A percentile compares a stretch with the other conserved stretches of the same genome.
Evolutionary conservation across 208 protist species (phyloP).

Genomic region (Leishmania martiniquensis): DNA sequence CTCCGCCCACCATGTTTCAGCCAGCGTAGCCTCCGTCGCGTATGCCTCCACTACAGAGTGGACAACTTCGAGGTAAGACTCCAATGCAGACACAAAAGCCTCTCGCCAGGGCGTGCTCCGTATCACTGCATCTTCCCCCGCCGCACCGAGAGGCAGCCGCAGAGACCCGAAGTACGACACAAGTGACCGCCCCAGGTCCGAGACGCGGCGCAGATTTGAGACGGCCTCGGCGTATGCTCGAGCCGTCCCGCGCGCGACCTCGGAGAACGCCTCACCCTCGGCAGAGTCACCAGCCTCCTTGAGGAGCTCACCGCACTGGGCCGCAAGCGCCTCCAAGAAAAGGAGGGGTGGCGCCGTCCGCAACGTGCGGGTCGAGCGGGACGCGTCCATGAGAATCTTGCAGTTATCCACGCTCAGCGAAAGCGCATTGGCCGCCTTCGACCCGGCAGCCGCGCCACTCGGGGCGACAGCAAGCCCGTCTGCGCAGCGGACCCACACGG

Average conservation of each 20-base stretch:
- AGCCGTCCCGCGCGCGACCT: conserved; percentile 11
- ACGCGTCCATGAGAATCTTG: conserved; percentile 34
- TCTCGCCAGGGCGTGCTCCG: background rate
- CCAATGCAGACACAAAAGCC: background rate
- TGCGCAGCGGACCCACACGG: conserved; percentile 18
- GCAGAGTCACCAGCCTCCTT: background rate
- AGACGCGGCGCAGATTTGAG: conserved; percentile 17
- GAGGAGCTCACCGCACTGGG: conserved; percentile 7
- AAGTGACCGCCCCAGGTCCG: conserved; percentile 16
- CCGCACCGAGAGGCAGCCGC: background rate
- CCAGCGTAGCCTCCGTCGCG: conserved; percentile 21
- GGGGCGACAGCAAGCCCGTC: conserved; percentile 7
- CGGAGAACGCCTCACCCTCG: background rate
- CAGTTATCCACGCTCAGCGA: conserved; percentile 20
- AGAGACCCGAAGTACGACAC: conserved; percentile 17
- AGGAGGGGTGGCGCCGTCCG: background rate
- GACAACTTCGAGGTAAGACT: conserved; percentile 25
- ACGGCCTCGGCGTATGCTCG: conserved; percentile 13
- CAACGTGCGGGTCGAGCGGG: background rate
- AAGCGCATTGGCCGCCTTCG: background rate
- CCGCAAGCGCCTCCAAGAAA: conserved; percentile 11
- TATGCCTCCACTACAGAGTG: conserved; percentile 7
- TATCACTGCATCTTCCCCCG: background rate
- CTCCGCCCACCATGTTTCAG: conserved; percentile 19
- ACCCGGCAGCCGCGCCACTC: background rate